phyloP scores from a whole-genome alignment of 768 basidiomycete species.

The Naematelia aurantialba region DNA sequence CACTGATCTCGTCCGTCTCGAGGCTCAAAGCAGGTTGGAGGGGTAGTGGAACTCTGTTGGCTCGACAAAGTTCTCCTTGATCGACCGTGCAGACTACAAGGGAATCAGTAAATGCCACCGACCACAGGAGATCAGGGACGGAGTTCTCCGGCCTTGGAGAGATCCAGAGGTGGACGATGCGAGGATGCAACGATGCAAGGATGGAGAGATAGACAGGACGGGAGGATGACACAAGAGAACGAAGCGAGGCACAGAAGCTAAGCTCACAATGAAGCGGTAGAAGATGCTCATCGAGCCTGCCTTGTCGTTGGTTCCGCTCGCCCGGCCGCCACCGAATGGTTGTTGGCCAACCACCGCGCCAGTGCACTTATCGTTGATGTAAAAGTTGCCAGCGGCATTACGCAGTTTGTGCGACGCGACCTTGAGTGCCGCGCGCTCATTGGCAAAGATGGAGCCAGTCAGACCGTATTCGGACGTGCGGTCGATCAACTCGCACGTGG shows the following conservation, averaged over 20 bases:
- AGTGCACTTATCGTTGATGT: conserved; percentile 93
- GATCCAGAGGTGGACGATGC: too few relatives aligned
- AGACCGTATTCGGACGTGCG: conserved; percentile 80
- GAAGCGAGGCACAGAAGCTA: neutral
- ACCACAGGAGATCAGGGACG: too few relatives aligned
- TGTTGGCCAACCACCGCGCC: conserved; percentile 72
- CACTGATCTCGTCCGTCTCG: neutral
- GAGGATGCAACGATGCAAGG: too few relatives aligned
- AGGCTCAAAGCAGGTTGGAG: conserved; percentile 73
- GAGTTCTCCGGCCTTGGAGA: too few relatives aligned
- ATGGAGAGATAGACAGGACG: too few relatives aligned
- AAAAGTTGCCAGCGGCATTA: conserved; percentile 91
- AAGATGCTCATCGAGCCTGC: conserved; percentile 77
- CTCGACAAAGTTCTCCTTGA: conserved; percentile 94
- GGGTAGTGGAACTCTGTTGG: conserved; percentile 79
- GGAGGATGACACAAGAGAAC: too few relatives aligned
- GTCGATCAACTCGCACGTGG: conserved; percentile 83
- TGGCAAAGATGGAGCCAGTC: conserved; percentile 89
- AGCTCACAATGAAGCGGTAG: conserved; percentile 56
- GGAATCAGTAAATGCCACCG: too few relatives aligned
- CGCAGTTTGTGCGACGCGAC: conserved; percentile 76
- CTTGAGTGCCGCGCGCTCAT: conserved; percentile 74
- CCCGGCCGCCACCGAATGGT: conserved; percentile 91
- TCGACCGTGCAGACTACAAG: conserved; percentile 69
- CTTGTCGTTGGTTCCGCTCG: conserved; percentile 96